Percentiles rank a stretch among this genome's conserved stretches.
These are phyloP conservation scores for Penicillium maclennaniae DNA, from an alignment of 495 filamentous ascomycete genomes.

Conservation along the genomic window DNA sequence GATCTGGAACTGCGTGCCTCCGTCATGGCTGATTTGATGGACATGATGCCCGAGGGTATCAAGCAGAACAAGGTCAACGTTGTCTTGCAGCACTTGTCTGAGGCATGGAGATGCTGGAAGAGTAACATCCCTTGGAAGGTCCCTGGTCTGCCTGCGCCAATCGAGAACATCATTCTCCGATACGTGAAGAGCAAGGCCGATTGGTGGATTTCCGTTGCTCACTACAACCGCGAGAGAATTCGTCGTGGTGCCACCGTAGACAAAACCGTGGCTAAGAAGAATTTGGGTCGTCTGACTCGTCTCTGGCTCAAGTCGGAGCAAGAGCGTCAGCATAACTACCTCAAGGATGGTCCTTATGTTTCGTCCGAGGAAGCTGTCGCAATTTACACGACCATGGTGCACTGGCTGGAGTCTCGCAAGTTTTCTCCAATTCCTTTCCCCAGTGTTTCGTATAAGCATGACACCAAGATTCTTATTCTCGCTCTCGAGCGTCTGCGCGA, in stretches of 20 bases:
- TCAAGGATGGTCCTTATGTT: conserved; percentile 98
- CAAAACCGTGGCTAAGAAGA: conserved; percentile 99
- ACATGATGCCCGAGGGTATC: conserved; percentile 99
- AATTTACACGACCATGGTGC: conserved; percentile 97
- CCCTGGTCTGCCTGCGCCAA: conserved; percentile 89
- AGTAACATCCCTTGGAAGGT: conserved; percentile 99
- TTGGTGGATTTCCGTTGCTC: conserved; percentile 99
- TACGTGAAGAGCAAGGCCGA: conserved; percentile 99
- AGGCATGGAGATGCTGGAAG: conserved; percentile 99
- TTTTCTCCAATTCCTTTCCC: conserved; percentile 99
- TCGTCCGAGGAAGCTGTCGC: conserved; percentile 98
- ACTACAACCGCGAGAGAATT: conserved; percentile 98
- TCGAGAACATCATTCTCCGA: conserved; percentile 96
- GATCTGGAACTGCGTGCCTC: conserved; percentile 96
- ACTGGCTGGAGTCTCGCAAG: conserved; percentile 97
- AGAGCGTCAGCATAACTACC: conserved; percentile 97
- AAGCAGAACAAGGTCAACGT: conserved; percentile 99
- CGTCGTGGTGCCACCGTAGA: conserved; percentile 94
- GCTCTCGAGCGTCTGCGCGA: conserved; percentile 92
- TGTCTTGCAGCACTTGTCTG: conserved; percentile 92
- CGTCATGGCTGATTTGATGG: conserved; percentile 98
- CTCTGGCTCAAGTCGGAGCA: conserved; percentile 99
- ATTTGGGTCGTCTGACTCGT: conserved; percentile 88
- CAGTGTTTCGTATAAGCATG: conserved; percentile 98
- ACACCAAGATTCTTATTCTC: conserved; percentile 97